Conservation (phyloP, 352 stramenopile genomes). For the Phytophthora palmivora region DNA sequence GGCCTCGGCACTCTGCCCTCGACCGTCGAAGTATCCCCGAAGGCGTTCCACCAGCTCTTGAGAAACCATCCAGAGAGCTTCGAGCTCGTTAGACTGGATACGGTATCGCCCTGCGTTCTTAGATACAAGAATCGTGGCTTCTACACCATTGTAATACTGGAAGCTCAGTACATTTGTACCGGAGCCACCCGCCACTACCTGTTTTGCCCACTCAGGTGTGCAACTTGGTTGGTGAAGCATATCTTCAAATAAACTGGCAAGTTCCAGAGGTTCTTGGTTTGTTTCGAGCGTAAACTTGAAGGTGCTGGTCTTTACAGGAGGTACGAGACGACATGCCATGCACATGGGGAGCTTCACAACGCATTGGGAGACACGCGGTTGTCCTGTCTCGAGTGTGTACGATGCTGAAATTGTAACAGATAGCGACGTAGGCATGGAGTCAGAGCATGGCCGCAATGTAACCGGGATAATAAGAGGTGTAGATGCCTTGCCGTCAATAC, state of each 20-base stretch:
- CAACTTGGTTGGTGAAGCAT: conserved; percentile 84
- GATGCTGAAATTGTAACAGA: conserved; percentile 70
- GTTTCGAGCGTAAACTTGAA: conserved; percentile 92
- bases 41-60: conserved; percentile 81
- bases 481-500: conserved; percentile 68
- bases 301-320: conserved; percentile 78
- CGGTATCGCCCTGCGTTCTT: conserved; percentile 90
- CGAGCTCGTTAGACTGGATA: conserved; percentile 87
- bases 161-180: conserved; percentile 88
- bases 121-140: conserved; percentile 90
- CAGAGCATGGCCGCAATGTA: conserved; percentile 51
- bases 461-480: conserved; percentile 75
- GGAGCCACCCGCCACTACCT: conserved; percentile 54
- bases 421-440: conserved; percentile 71
- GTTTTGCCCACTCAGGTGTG: conserved; percentile 73
- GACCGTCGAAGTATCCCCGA: conserved; percentile 47
- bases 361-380: conserved; percentile 73
- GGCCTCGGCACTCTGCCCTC: conserved; percentile 24
- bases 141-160: conserved; percentile 88
- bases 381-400: conserved; percentile 75
- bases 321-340: conserved; percentile 71
- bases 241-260: conserved; percentile 85
- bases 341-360: conserved; percentile 78
- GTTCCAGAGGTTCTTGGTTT: conserved; percentile 78
- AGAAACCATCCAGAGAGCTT: conserved; percentile 81